Base-by-base conservation (phyloP, 2,329 filamentous ascomycete genomes). In the Aspergillus pseudoglaucus region DNA sequence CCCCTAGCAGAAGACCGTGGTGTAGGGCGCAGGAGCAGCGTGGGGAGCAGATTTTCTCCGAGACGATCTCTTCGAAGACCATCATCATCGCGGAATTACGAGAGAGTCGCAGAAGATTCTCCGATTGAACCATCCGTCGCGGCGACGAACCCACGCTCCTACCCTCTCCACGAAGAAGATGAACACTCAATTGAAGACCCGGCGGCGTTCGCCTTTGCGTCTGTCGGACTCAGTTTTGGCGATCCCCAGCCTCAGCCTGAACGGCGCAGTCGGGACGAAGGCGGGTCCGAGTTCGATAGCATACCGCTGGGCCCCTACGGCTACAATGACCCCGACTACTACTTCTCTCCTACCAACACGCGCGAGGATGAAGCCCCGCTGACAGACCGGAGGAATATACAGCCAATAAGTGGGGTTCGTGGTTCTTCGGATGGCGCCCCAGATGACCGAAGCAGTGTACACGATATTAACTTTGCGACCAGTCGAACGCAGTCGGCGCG, bases 361-460 rank as follows among this genome's bases (percentile, higher is more conserved):
- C 67, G 72, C 38, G 75, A 80, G 53, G 74, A 81, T 64, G 77
- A 80, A 61, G 67, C 81, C 63, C 79, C 75, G 12, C 65, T 84
- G 62, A 85, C 82, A 1, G 76, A 82, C 55, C 63, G 69, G 47
- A 72, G 68, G 49, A 74, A 78, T 53, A 62, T 83, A 39, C 76
- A 81, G 52, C 79, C 80, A 39, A 78, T 82, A 39, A 77, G 75
- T 52, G 77, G 78, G 15, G 71, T 72, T 15, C 64, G 63, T 17
- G 69, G 69, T 39, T 20, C 17, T 7, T 61, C 71, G 12, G 59
- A 68, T 25, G 69, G 68, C 38, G 69, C 73, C 52, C 63, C 67
- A 37, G 71, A 75, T 50, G 75, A 78, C 42, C 18, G 20, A 6
- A 70, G 68, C 25, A 75, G 75, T 51, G 75, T 75, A 49, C 75